These are phyloP conservation scores for Candida silvicultrix DNA, from an alignment of 805 yeast species.

Conservation along the genomic window DNA sequence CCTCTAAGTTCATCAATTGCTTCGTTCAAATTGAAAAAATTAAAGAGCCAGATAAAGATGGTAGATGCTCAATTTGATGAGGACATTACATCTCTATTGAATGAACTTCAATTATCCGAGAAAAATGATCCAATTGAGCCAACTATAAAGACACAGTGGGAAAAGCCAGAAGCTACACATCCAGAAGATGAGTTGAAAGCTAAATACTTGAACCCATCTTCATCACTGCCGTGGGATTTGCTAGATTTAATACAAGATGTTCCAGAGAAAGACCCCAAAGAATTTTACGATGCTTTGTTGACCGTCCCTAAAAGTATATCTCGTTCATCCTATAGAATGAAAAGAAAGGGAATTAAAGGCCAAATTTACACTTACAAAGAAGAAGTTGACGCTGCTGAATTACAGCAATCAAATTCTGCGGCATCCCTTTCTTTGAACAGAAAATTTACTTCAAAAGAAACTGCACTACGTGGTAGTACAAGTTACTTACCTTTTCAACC, in stretches of 20 bases:
- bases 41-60: constrained; percentile 4
- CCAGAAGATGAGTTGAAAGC: constrained; percentile 20
- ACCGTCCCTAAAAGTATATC: constrained; percentile 53
- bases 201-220: constrained; percentile 57
- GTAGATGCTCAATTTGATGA: constrained; percentile 15
- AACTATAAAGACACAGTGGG: constrained; percentile 1
- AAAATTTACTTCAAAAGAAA: constrained; percentile 54
- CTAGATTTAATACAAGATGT: constrained; percentile 60
- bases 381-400: constrained; percentile 42
- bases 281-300: constrained; percentile 31
- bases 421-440: constrained; percentile 72
- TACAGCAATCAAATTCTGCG: constrained; percentile 46
- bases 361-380: constrained; percentile 57
- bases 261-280: constrained; percentile 31
- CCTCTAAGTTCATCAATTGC: too few species aligned
- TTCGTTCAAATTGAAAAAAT: too few species aligned
- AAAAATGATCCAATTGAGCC: neutral
- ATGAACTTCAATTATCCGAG: constrained; percentile 2
- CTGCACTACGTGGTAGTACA: constrained; percentile 61
- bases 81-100: constrained; percentile 3
- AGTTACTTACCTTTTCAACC: constrained; percentile 86
- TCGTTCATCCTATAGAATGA: constrained; percentile 61
- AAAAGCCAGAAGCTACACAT: neutral
- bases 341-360: constrained; percentile 73
- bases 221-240: constrained; percentile 60